These are phyloP conservation scores for Symbiotaphrina buchneri DNA, from an alignment of 495 filamentous ascomycete genomes.

Conservation along the genomic window DNA sequence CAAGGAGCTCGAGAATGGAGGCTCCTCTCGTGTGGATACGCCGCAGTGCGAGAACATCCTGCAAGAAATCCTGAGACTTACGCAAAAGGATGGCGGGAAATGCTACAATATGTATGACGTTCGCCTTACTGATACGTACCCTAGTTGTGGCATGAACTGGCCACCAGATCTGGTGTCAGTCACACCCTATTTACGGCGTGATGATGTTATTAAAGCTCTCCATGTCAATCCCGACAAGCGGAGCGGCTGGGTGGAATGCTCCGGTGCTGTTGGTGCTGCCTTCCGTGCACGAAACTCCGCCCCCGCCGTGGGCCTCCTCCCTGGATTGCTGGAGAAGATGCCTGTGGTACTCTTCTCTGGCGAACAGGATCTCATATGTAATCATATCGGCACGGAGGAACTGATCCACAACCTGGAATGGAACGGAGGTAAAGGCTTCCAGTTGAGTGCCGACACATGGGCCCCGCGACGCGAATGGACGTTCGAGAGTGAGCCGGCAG, in stretches of 20 bases:
- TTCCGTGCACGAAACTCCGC: conserved; percentile 46
- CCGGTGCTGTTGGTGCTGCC: conserved; percentile 41
- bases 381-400: conserved; percentile 83
- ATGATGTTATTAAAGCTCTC: conserved; percentile 60
- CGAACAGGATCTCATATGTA: conserved; percentile 87
- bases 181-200: conserved; percentile 60
- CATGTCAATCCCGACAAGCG: conserved; percentile 64
- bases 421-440: conserved; percentile 79
- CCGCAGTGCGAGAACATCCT: conserved; percentile 51
- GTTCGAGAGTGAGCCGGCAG: conserved; percentile 77
- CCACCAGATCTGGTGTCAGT: conserved; percentile 60
- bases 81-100: conserved; percentile 17
- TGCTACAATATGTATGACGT: conserved; percentile 95
- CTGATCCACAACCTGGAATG: conserved; percentile 82
- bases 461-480: conserved; percentile 84
- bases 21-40: conserved; percentile 39
- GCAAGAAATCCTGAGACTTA: conserved; percentile 37
- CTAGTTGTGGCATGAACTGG: conserved; percentile 88
- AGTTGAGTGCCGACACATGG: conserved; percentile 73
- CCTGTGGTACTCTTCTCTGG: conserved; percentile 78
- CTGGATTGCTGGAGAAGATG: conserved; percentile 50
- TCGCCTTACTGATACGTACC: conserved; percentile 47
- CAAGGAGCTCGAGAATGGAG: conserved; percentile 28
- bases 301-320: conserved; percentile 54
- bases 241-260: conserved; percentile 83